Base-by-base conservation (phyloP, 1,139 yeast genomes). In the Blastobotrys serpentis region DNA sequence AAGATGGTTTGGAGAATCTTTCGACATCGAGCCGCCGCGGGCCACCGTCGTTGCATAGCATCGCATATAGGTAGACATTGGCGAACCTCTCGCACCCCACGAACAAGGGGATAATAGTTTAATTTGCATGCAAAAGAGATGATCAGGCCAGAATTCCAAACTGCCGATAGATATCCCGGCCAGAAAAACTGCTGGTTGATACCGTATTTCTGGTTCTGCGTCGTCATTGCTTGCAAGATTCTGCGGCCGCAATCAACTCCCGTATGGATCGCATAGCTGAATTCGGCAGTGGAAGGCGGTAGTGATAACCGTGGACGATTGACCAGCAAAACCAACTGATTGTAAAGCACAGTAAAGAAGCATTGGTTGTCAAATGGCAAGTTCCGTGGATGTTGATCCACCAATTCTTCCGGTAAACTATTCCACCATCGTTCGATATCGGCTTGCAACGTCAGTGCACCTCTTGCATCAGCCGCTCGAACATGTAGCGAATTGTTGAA, bases 131-230 rank as follows among this genome's bases (percentile, higher is more conserved):
- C 55, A 46, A 44, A 52, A 1, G 54, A 44, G 16, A 52, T 17
- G 19, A 47, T 45, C 21, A 51, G 43, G 39, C 55, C 55, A n/a
- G 54, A 42, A 48, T 51, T 51, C 54, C 54, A 52, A 2, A 51
- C 53, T 19, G 44, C 34, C 3, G 54, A 51, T 11, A 52, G 36
- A 29, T 49, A 49, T 16, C 52, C 53, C 6, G 55, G 55, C 55
- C 55, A 52, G 34, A 52, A 52, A 4, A 52, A 41, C 6, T 22
- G 10, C 40, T 52, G 55, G 13, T 40, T 40, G 11, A 7, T 18
- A 4, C 48, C 51, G 23, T 42, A 25, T 18, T 29, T 19, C 8
- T 13, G 11, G 17, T 26, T 29, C 41, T 50, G 52, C 32, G 17
- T 13, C 16, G 44, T 44, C 42, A 52, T 26, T 4, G 41, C 43